Evolutionary conservation across 2,329 filamentous ascomycete genomes (phyloP).

Genomic region (Alternaria sp.): DNA sequence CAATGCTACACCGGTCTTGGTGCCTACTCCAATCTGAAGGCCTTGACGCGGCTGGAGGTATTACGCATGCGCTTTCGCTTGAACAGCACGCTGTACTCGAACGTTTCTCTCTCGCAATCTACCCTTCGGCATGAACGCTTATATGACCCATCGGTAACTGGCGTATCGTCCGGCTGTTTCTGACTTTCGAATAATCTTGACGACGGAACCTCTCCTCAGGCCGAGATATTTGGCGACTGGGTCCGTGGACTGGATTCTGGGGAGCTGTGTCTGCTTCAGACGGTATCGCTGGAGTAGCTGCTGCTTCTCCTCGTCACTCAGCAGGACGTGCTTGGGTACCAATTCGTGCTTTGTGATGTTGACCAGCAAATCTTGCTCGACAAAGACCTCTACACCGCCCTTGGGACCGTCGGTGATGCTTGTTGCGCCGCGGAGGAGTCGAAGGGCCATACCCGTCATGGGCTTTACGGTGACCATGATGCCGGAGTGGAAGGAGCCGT

Average conservation of each 20-base stretch:
- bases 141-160: constrained; percentile 78
- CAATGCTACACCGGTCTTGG: constrained; percentile 25
- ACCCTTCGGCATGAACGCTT: constrained; percentile 8
- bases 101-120: background rate
- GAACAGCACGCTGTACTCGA: background rate
- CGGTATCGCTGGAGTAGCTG: constrained; percentile 87
- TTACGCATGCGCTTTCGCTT: background rate
- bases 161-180: constrained; percentile 97
- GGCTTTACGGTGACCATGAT: constrained; percentile 86
- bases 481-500: constrained; percentile 84
- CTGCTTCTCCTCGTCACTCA: constrained; percentile 88
- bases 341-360: constrained; percentile 99
- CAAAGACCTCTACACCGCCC: constrained; percentile 90
- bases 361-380: constrained; percentile 93
- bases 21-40: background rate
- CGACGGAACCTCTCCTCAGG: constrained; percentile 87
- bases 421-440: constrained; percentile 40
- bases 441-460: constrained; percentile 77
- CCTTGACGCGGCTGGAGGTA: background rate
- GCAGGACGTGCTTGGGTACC: constrained; percentile 88
- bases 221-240: constrained; percentile 93
- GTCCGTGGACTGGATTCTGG: constrained; percentile 87
- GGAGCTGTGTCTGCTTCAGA: constrained; percentile 96
- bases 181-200: constrained; percentile 96
- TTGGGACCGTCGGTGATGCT: constrained; percentile 63